phyloP scores from a whole-genome alignment of 176 grass and related monocot genomes.

The Poa annua region DNA sequence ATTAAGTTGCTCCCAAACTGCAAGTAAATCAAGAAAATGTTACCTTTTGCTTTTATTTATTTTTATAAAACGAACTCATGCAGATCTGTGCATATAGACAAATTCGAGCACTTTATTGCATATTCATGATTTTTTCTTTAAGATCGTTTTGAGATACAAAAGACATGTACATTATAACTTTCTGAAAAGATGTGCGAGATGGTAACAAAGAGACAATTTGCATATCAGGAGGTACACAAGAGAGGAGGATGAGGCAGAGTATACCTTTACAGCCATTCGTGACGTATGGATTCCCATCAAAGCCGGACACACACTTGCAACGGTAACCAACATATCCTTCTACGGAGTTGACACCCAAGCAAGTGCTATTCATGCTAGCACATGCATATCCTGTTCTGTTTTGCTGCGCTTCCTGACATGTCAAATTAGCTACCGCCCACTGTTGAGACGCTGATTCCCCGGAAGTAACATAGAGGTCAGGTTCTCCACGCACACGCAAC shows the following conservation, averaged over 20 bases:
- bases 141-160: background rate
- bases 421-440: slow-evolving; percentile 13
- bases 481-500: too few species aligned
- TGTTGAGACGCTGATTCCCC: background rate
- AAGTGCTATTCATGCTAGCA: background rate
- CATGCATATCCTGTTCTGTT: background rate
- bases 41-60: too few species aligned
- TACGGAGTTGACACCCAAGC: background rate
- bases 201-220: background rate
- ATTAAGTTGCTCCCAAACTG: too few species aligned
- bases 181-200: background rate
- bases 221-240: background rate
- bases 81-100: background rate
- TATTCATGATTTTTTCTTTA: too few species aligned
- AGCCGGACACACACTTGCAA: background rate
- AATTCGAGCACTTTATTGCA: background rate
- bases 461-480: too few species aligned
- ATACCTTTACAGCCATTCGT: background rate
- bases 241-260: background rate
- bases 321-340: background rate
- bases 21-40: too few species aligned
- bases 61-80: background rate
- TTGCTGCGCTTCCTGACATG: background rate
- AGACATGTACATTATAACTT: background rate
- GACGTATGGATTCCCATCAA: slow-evolving; percentile 8